Percentiles rank a stretch among this genome's conserved stretches.
These are phyloP conservation scores for Phytophthora cryptogea DNA, from an alignment of 352 stramenopile species.

Conservation along the genomic window DNA sequence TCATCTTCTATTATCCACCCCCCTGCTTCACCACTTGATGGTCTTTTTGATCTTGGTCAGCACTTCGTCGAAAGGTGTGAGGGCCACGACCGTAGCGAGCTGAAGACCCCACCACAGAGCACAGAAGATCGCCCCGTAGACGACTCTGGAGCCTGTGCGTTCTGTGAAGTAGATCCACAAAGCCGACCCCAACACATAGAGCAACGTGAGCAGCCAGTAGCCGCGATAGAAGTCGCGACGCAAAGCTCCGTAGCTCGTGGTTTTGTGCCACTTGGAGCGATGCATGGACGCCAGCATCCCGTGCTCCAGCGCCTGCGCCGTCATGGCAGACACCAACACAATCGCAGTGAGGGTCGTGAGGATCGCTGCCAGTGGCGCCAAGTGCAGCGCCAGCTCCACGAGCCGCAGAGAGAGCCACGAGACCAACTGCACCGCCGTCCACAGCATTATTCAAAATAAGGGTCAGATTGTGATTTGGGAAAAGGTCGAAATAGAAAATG, in stretches of 20 bases:
- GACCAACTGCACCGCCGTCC: conserved; percentile 5
- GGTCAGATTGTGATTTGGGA: background rate
- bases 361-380: conserved; percentile 16
- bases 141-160: conserved; percentile 42
- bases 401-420: conserved; percentile 23
- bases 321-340: conserved; percentile 57
- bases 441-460: conserved; percentile 27
- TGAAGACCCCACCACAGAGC: conserved; percentile 57
- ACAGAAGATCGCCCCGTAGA: conserved; percentile 62
- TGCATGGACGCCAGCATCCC: conserved; percentile 55
- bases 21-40: conserved; percentile 23
- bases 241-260: conserved; percentile 41
- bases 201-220: conserved; percentile 63
- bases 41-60: conserved; percentile 35
- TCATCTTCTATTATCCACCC: conserved; percentile 3
- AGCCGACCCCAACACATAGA: conserved; percentile 39
- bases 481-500: background rate
- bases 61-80: conserved; percentile 67
- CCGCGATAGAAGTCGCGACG: conserved; percentile 59
- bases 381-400: conserved; percentile 23
- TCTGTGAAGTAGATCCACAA: conserved; percentile 74
- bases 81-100: conserved; percentile 53
- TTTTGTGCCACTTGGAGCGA: conserved; percentile 55
- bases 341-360: conserved; percentile 30
- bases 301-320: conserved; percentile 70